Percentiles rank a stretch among this genome's conserved stretches.
These are phyloP conservation scores for Lipomyces mesembrius DNA, from an alignment of 805 yeast species.

Conservation along the genomic window DNA sequence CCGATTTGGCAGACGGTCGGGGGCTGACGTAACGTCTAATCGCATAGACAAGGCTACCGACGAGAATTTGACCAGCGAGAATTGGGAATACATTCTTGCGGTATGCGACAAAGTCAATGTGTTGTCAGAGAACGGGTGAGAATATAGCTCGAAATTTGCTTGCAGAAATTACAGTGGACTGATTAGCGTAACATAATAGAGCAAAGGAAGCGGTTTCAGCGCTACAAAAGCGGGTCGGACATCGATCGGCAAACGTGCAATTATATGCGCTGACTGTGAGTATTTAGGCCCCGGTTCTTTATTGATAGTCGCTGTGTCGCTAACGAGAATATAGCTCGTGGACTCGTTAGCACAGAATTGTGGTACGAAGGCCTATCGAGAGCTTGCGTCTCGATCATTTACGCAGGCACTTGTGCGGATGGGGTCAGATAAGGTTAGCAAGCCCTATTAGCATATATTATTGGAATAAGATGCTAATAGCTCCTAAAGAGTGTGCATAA, in stretches of 20 bases:
- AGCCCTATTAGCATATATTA: not conserved
- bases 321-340: conserved; percentile 43
- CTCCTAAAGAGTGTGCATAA: conserved; percentile 55
- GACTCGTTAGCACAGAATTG: conserved; percentile 75
- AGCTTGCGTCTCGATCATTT: conserved; percentile 62
- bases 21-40: not conserved
- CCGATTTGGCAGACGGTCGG: not conserved
- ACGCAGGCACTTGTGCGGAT: conserved; percentile 56
- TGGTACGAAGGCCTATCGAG: conserved; percentile 68
- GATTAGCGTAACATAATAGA: conserved; percentile 10
- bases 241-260: conserved; percentile 67
- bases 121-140: conserved; percentile 60
- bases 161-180: not conserved
- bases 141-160: not conserved
- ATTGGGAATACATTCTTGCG: conserved; percentile 67
- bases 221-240: conserved; percentile 55
- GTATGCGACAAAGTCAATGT: conserved; percentile 68
- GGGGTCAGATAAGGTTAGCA: conserved; percentile 51
- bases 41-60: conserved; percentile 60
- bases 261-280: conserved; percentile 56
- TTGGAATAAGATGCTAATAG: not conserved
- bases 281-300: not conserved
- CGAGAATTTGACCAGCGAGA: conserved; percentile 63
- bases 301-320: not conserved
- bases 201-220: conserved; percentile 54